Conservation (phyloP, 192 early-diverging fungal genomes). For the Coemansia sp. region DNA sequence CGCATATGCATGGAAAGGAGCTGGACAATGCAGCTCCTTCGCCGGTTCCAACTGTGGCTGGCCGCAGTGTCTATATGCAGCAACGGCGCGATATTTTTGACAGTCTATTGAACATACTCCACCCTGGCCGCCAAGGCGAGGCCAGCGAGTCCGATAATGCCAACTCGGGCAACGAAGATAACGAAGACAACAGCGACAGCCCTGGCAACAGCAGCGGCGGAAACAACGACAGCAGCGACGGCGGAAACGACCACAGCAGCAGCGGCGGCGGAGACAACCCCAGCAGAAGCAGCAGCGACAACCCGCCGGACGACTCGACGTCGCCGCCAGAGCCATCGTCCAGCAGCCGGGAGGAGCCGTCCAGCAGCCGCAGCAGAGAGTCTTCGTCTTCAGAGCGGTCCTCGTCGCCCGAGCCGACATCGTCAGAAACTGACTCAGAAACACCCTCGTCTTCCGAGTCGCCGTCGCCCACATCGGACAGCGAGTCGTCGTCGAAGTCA, state of each 20-base stretch:
- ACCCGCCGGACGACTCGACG: not conserved
- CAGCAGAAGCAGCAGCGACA: not conserved
- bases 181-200: not conserved
- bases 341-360: not conserved
- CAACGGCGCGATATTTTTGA: no score
- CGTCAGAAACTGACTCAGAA: not conserved
- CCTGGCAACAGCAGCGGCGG: not conserved
- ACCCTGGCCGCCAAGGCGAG: not conserved
- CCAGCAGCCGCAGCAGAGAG: constrained; percentile 6
- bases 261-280: not conserved
- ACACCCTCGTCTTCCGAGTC: constrained; percentile 6
- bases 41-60: no score
- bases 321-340: not conserved
- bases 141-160: not conserved
- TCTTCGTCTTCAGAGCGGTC: constrained; percentile 1
- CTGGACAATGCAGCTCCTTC: no score
- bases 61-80: no score
- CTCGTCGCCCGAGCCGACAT: not conserved
- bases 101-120: no score
- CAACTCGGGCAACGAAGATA: constrained; percentile 1
- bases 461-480: constrained; percentile 4
- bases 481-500: not conserved
- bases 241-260: not conserved
- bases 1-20: no score
- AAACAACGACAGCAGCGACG: constrained; percentile 8